A percentile compares a stretch with the other conserved stretches of the same genome.
Conservation (phyloP, 1,139 yeast species). For the Suhomyces bokatorum region DNA sequence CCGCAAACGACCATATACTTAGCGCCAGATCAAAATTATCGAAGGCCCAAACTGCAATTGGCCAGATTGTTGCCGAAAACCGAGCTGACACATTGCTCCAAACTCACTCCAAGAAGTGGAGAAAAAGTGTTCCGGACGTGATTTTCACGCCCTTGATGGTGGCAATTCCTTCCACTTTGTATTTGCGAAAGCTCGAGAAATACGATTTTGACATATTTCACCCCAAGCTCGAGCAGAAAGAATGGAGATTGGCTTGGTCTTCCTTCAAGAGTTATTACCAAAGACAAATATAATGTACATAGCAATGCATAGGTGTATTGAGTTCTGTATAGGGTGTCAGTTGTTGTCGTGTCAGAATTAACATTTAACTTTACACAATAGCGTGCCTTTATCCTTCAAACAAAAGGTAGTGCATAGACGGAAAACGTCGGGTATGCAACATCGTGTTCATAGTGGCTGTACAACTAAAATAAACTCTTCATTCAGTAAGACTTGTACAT, state of each 20-base stretch:
- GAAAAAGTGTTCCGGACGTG: constrained; percentile 59
- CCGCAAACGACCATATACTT: constrained; percentile 78
- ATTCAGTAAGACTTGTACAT: neutral
- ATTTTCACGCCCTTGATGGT: constrained; percentile 67
- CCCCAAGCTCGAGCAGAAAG: constrained; percentile 51
- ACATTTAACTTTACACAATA: neutral
- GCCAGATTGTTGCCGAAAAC: constrained; percentile 24
- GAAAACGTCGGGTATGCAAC: constrained; percentile 3
- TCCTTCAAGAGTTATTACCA: constrained; percentile 55
- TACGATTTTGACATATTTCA: constrained; percentile 63
- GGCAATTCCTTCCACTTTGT: constrained; percentile 64
- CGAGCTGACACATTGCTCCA: constrained; percentile 33
- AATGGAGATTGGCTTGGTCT: constrained; percentile 75
- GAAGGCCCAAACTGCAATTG: constrained; percentile 36
- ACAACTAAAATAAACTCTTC: neutral
- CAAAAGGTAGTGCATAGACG: constrained; percentile 1
- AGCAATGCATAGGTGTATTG: neutral
- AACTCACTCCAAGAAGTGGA: constrained; percentile 41
- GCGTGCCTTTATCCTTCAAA: neutral
- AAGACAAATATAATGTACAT: constrained; percentile 32
- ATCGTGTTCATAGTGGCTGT: constrained; percentile 1
- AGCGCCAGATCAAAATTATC: constrained; percentile 60
- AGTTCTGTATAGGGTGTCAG: too few species aligned
- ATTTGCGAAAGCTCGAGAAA: constrained; percentile 59
- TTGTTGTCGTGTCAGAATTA: too few species aligned